Evolutionary conservation across 306 rosid genomes (phyloP), one percentile per base, ranked within the genome.

Genomic region (Casuarina equisetifolia): DNA sequence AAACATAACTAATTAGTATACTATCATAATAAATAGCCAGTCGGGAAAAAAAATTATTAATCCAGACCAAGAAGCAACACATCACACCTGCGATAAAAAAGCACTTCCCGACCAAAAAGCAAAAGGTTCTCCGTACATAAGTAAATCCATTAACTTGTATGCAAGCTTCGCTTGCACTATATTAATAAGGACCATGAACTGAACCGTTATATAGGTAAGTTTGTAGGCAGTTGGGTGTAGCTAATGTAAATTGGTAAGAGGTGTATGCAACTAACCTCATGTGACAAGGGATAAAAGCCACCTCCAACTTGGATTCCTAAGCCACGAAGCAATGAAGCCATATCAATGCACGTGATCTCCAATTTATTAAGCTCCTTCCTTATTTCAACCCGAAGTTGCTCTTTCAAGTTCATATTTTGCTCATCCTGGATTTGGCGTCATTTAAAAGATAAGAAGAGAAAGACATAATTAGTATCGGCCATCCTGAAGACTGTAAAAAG

Each of bases 261-360:
- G 36, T 62, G 9, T 43, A 67, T n/a, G 71, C 11, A 67, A 67
- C 50, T 42, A 17, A 67, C 99, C 97, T 95, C 97, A 0, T 80
- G 72, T 54, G 89, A 79, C 58, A 10, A 76, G 59, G 97, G 95
- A 38, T 1, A 58, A 52, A 38, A 58, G 75, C 86, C 83, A 70
- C 81, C 83, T 38, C 94, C 93, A 50, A 92, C 94, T 66, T 78
- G 85, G 75, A 95, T 86, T 81, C 99, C 99, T 78, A 95, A 79
- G 79, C 97, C 85, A 39, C 89, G 90, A 69, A 95, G 97, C 90
- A 95, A 66, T 46, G 97, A 89, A 36, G 95, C 83, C 97, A 95
- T 89, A 77, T 90, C 88, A 0, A 51, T 48, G 83, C 97, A 89
- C 17, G 68, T 79, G 78, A 62, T 85, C 85, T 94, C 97, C 92